Conservation (phyloP, 2,329 filamentous ascomycete species). For the Zymoseptoria ardabiliae region DNA sequence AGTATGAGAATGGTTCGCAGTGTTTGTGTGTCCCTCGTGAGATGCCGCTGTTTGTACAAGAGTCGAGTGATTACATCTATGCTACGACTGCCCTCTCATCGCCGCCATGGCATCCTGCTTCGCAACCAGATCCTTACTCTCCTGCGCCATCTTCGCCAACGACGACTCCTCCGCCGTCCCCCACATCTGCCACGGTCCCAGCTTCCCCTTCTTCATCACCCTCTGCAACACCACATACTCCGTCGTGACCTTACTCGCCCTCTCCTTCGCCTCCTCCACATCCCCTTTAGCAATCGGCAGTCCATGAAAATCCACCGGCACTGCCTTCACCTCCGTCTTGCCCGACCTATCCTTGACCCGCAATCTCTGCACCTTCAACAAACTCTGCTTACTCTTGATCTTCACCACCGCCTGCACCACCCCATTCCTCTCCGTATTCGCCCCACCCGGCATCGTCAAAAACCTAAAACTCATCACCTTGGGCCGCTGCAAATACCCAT, state of each 20-base stretch:
- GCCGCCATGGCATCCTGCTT: neutral
- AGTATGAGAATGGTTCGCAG: neutral
- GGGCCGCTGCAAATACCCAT: slow-evolving; percentile 18
- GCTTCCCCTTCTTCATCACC: slow-evolving; percentile 33
- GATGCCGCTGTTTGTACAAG: neutral
- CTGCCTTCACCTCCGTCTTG: slow-evolving; percentile 18
- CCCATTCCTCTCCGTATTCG: slow-evolving; percentile 20
- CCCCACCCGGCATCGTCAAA: slow-evolving; percentile 15
- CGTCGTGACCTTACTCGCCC: slow-evolving; percentile 33
- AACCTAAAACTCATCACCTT: slow-evolving; percentile 8
- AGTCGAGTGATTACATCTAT: neutral
- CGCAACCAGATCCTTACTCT: slow-evolving; percentile 6
- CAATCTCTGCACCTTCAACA: slow-evolving; percentile 19
- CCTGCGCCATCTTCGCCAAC: slow-evolving; percentile 31
- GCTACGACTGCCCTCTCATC: neutral
- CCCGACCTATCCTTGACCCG: slow-evolving; percentile 13
- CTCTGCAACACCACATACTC: slow-evolving; percentile 48
- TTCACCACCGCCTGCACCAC: slow-evolving; percentile 27
- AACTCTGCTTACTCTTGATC: slow-evolving; percentile 23
- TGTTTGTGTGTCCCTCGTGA: neutral
- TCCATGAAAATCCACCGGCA: slow-evolving; percentile 24
- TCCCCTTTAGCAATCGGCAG: slow-evolving; percentile 31
- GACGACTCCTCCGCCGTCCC: slow-evolving; percentile 40
- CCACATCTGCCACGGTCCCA: slow-evolving; percentile 45
- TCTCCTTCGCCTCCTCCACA: slow-evolving; percentile 26